Base-by-base conservation (phyloP, 163 green algal species). In the Scenedesmus sp. region DNA sequence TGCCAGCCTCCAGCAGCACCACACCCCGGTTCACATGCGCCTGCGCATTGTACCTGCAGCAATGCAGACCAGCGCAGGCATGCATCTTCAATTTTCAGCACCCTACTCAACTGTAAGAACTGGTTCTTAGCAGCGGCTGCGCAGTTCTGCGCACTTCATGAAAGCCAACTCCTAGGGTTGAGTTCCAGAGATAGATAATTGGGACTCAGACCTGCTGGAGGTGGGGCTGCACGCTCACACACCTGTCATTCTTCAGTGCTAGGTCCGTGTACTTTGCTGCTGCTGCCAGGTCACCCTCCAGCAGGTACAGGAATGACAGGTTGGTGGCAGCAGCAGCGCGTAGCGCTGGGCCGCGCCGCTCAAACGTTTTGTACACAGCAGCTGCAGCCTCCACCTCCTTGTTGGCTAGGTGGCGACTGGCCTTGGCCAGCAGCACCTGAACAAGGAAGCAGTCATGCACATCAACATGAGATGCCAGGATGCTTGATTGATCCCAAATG, bases 351-450 rank as follows among this genome's bases (percentile, higher is more conserved):
- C 97, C 95, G 86, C 97, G 95, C 74, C 95, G 96, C 92, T 98
- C 96, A 94, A 98, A 98, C 34, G 96, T 94, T 91, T 98, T 97
- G 89, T 98, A 97, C n/a, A 98, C 94, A 5, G 55, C 84, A 5
- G 98, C 92, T 0, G 97, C 97, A n/a, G 93, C 93, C n/a, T 95
- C 93, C 79, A 98, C 97, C 62, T 97, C 92, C 92, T 96, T 95
- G 23, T 94, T 86, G 60, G 88, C 81, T 85, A 98, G 94, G 92
- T 97, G 96, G 20, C 92, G 93, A 12, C 92, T 94, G 10, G 97
- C 96, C 91, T 97, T 97, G 82, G 94, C 94, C 86, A 99, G 96
- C 89, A 96, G 92, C 76, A 97, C 89, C 77, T 92, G 46, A 67
- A 8, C n/a, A 60, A 60, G 8, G 23, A 87, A 76, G 46, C 60